phyloP scores from a whole-genome alignment of 495 filamentous ascomycete species.

The Margaritispora aquatica region DNA sequence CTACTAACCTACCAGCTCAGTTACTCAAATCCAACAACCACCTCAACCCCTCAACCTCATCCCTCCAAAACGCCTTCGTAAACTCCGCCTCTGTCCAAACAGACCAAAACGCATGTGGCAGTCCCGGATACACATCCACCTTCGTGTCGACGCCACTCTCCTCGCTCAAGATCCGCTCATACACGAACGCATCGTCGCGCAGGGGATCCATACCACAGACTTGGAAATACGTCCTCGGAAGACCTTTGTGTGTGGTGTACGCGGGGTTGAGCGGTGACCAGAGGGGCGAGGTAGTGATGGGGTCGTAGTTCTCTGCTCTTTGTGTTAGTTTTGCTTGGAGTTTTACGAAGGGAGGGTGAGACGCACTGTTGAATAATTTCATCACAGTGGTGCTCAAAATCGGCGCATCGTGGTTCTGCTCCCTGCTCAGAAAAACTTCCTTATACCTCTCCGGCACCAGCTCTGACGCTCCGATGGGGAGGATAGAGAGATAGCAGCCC shows the following conservation, averaged over 20 bases:
- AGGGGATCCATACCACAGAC: constrained; percentile 34
- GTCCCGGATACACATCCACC: constrained; percentile 34
- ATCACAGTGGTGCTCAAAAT: constrained; percentile 8
- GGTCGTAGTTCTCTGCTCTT: constrained; percentile 17
- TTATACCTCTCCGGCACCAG: constrained; percentile 24
- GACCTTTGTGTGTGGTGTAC: constrained; percentile 20
- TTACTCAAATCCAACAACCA: constrained; percentile 12
- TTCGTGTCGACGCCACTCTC: constrained; percentile 28
- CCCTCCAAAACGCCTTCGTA: constrained; percentile 5
- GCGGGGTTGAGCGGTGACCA: constrained; percentile 14
- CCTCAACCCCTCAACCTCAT: constrained; percentile 10
- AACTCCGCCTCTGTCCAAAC: constrained; percentile 19
- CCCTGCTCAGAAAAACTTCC: constrained; percentile 27
- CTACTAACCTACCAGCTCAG: too few relatives aligned
- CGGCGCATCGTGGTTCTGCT: constrained; percentile 33
- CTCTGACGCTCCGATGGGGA: constrained; percentile 26
- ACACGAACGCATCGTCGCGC: constrained; percentile 36
- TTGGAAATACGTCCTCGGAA: constrained; percentile 33
- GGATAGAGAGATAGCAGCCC: constrained; percentile 37
- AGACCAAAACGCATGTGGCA: constrained; percentile 40
- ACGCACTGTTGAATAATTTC: constrained; percentile 12
- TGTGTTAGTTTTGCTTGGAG: background rate
- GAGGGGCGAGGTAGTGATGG: constrained; percentile 11
- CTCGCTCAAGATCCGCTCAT: constrained; percentile 33
- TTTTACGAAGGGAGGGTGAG: background rate